A percentile compares a stretch with the other conserved stretches of the same genome.
These are phyloP conservation scores for Colletotrichum scovillei DNA, from an alignment of 2,329 filamentous ascomycete genomes.

Conservation along the genomic window DNA sequence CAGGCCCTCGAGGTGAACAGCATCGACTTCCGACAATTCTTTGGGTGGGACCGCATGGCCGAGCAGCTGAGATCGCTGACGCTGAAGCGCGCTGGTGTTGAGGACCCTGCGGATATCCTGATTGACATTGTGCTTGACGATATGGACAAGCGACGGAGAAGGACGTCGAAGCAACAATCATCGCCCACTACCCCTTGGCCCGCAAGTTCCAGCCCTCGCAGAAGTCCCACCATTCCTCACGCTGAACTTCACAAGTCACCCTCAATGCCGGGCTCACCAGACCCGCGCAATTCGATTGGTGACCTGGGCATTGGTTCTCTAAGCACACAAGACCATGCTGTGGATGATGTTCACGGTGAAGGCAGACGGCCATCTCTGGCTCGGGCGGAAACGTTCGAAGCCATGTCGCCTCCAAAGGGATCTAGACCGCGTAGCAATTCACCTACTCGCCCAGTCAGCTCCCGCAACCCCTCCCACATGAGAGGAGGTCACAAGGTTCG, in stretches of 20 bases:
- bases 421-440: slow-evolving; percentile 80
- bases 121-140: slow-evolving; percentile 96
- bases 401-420: slow-evolving; percentile 55
- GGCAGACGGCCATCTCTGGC: slow-evolving; percentile 57
- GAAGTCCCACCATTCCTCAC: slow-evolving; percentile 73
- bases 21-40: slow-evolving; percentile 96
- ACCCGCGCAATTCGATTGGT: slow-evolving; percentile 57
- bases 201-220: slow-evolving; percentile 64
- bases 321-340: slow-evolving; percentile 61
- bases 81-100: slow-evolving; percentile 86
- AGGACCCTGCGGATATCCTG: slow-evolving; percentile 90
- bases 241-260: slow-evolving; percentile 75
- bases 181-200: slow-evolving; percentile 82
- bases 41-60: slow-evolving; percentile 93
- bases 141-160: slow-evolving; percentile 89
- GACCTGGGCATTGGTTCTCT: slow-evolving; percentile 71
- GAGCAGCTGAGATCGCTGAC: slow-evolving; percentile 92
- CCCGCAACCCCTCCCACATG: slow-evolving; percentile 77
- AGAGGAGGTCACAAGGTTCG: slow-evolving; percentile 80
- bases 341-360: slow-evolving; percentile 52
- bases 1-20: slow-evolving; percentile 94
- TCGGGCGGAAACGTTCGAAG: slow-evolving; percentile 60
- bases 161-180: slow-evolving; percentile 86
- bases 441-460: slow-evolving; percentile 79
- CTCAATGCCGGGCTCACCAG: slow-evolving; percentile 75